Evolutionary conservation across 768 basidiomycete species (phyloP).

Genomic region (Kwoniella sp.): DNA sequence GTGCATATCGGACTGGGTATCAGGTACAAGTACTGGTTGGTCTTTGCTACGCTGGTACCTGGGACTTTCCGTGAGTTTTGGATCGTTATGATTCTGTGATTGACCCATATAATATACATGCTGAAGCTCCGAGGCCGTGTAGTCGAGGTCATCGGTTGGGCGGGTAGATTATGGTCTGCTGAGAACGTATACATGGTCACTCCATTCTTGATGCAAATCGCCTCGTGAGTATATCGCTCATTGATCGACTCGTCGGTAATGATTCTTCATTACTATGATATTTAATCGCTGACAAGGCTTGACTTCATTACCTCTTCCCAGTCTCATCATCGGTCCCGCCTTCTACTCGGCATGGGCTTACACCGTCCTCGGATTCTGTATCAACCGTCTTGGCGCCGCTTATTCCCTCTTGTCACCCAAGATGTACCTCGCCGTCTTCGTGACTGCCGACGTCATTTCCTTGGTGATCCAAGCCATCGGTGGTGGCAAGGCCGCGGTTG

Average conservation of each 20-base stretch:
- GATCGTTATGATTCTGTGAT: too few species aligned
- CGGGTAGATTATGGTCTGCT: conserved; percentile 45
- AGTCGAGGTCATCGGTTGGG: conserved; percentile 52
- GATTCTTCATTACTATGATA: not conserved
- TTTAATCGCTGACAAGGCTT: conserved; percentile 1
- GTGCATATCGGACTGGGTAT: conserved; percentile 39
- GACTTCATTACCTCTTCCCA: not conserved
- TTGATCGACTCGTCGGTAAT: not conserved
- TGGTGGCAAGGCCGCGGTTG: conserved; percentile 45
- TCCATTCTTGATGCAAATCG: conserved; percentile 46
- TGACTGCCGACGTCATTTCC: conserved; percentile 45
- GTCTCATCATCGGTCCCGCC: conserved; percentile 53
- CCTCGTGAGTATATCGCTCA: conserved; percentile 27
- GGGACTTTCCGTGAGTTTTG: conserved; percentile 32
- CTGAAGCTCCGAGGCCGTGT: conserved; percentile 26
- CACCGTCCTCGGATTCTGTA: conserved; percentile 50
- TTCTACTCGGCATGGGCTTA: conserved; percentile 55
- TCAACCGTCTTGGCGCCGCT: conserved; percentile 43
- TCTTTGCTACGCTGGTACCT: conserved; percentile 33
- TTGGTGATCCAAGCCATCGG: conserved; percentile 53
- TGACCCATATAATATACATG: too few species aligned
- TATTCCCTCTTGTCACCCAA: conserved; percentile 40
- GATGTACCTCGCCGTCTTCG: conserved; percentile 47
- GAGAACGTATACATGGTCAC: conserved; percentile 29
- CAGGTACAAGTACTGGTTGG: conserved; percentile 43